Evolutionary conservation across 2,329 filamentous ascomycete genomes (phyloP).

Genomic region (Ophiocordyceps camponoti-rufipedis): DNA sequence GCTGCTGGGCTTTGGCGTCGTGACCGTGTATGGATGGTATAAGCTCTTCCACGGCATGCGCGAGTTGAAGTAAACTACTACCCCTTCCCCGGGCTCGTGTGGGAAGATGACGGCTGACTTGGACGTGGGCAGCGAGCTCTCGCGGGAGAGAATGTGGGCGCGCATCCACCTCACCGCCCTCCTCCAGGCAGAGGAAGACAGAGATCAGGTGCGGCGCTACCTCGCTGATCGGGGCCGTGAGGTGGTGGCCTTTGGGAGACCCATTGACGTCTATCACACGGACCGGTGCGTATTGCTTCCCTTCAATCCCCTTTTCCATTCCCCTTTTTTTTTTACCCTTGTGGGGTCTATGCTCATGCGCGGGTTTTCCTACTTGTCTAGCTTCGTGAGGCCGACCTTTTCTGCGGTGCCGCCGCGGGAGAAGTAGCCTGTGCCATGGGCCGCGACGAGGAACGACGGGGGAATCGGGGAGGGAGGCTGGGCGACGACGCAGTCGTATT

Average conservation of each 20-base stretch:
- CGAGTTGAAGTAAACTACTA: constrained; percentile 96
- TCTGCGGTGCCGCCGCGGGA: constrained; percentile 41
- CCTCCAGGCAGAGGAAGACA: constrained; percentile 90
- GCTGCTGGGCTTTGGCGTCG: constrained; percentile 53
- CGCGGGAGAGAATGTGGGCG: constrained; percentile 95
- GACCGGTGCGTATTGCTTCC: constrained; percentile 48
- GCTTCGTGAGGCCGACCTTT: constrained; percentile 69
- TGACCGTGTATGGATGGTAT: constrained; percentile 88
- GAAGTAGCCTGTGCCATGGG: too few species aligned
- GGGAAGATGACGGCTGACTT: too few species aligned
- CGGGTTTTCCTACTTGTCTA: constrained; percentile 13
- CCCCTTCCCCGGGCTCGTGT: too few species aligned
- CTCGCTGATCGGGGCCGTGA: constrained; percentile 77
- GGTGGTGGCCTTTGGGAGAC: constrained; percentile 73
- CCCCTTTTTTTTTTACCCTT: constrained; percentile 1
- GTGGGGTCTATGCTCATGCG: not conserved
- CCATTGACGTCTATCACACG: constrained; percentile 71
- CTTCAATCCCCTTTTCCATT: too few species aligned
- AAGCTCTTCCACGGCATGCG: constrained; percentile 64
- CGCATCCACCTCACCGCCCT: constrained; percentile 88
- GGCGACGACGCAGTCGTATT: too few species aligned
- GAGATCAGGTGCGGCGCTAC: constrained; percentile 77
- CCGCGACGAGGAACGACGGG: too few species aligned
- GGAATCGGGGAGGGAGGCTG: too few species aligned
- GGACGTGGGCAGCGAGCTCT: constrained; percentile 51